Evolutionary conservation across 352 stramenopile species (phyloP), one percentile per base, ranked within the genome.

Genomic region (Phytophthora pini): DNA sequence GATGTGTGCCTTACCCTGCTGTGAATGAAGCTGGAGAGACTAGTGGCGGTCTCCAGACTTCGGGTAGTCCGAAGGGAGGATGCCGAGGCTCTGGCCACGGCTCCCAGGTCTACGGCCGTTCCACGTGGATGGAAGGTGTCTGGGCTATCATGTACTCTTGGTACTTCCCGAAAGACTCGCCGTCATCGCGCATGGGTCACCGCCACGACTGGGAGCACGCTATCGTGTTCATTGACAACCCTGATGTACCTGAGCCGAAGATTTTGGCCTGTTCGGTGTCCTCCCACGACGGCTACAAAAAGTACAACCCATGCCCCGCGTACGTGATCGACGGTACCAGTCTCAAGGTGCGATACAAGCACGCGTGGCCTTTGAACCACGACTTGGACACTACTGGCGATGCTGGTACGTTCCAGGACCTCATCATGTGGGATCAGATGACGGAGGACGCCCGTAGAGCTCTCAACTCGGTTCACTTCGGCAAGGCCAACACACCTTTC

Each of bases 201-300:
- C 49, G 49, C 15, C 49, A 56, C 32, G 49, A 56, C 34, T 56
- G 49, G 49, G 49, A 56, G 12, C 32, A 46, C 34, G 49, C 49
- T 1, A 56, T 56, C 10, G 49, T 56, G 49, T 56, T 56, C 15
- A 56, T 56, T 26, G 49, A 56, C 49, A 56, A 56, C 11, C 49
- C 49, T 1, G 49, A 34, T 7, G 13, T 56, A 6, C 3, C 32
- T 1, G 34, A 56, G 4, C 20, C 49, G 2, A 56, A 56, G 32
- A 56, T 56, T 9, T 3, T 56, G 38, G 49, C 11, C 5, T 56
- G 49, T 26, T 55, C 47, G 6, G 47, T 55, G 47, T 55, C 47
- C 1, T 55, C 47, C 9, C 47, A 55, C 10, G n/a, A 44, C 4
- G 47, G 47, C 47, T 55, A 55, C 29, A 55, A 55, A 31, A 55